These are phyloP conservation scores for Globisporangium heterothallicum DNA, from an alignment of 352 stramenopile genomes.

Conservation along the genomic window DNA sequence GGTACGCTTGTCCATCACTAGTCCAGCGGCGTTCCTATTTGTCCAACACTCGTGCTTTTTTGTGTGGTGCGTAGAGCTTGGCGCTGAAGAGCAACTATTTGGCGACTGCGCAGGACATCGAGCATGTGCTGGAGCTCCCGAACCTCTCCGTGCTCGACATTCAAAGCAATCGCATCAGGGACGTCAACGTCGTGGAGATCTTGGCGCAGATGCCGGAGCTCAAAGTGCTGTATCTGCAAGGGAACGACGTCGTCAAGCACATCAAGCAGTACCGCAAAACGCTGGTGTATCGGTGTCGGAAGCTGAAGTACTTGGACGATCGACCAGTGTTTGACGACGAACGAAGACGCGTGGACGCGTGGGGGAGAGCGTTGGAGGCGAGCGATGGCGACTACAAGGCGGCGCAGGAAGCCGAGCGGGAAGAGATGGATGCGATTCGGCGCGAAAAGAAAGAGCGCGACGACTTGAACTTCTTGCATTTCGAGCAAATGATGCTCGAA, in stretches of 20 bases:
- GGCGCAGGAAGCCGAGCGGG: conserved; percentile 76
- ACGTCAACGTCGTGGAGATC: conserved; percentile 58
- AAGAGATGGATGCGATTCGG: conserved; percentile 78
- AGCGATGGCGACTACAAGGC: conserved; percentile 71
- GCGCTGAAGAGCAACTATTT: conserved; percentile 78
- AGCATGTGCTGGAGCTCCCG: conserved; percentile 56
- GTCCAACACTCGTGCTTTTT: not conserved
- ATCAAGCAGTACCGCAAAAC: conserved; percentile 86
- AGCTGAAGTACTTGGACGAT: conserved; percentile 80
- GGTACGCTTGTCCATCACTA: conserved; percentile 18
- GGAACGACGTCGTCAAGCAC: conserved; percentile 84
- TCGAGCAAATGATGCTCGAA: conserved; percentile 86
- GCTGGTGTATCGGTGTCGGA: conserved; percentile 63
- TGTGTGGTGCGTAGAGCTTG: conserved; percentile 31
- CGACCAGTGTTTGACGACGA: conserved; percentile 86
- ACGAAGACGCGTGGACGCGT: conserved; percentile 74
- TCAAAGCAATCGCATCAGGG: conserved; percentile 75
- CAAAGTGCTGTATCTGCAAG: conserved; percentile 81
- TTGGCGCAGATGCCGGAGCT: conserved; percentile 67
- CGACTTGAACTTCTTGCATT: conserved; percentile 80
- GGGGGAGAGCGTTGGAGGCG: conserved; percentile 59
- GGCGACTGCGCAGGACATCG: conserved; percentile 47
- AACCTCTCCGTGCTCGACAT: conserved; percentile 74
- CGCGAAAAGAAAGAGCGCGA: conserved; percentile 86
- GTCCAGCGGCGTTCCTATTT: not conserved